Base-by-base conservation (phyloP, 345 rosid species). In the Acer saccharum region DNA sequence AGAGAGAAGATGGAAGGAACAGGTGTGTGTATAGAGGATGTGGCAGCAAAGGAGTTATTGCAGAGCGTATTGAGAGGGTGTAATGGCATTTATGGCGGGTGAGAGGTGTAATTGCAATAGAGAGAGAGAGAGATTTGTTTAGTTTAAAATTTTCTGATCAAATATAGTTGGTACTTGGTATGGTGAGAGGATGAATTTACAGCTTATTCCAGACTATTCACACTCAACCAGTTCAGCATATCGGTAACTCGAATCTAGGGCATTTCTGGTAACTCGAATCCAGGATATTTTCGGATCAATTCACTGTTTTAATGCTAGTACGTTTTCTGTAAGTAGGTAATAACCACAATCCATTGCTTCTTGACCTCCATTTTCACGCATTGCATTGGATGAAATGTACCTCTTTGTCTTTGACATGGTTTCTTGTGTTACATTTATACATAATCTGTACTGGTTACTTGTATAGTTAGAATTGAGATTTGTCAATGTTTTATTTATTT, bases 41-140 rank as follows among this genome's bases (percentile, higher is more conserved):
- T 81, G 86, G 84, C 81, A 81, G 85, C 73, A 69, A 80, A 80
- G 87, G 88, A 93, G 93, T 93, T 84, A 92, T 84, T 92, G 93
- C 92, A 69, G 86, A 86, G 90, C 79, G 84, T 81, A 77, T 83
- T 62, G 93, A 93, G 93, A 81, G 82, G 93, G 86, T 91, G 93
- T 82, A 74, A 84, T 62, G 29, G 90, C 92, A 95, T 93, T 95
- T 86, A 93, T 93, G 92, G 86, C 48, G 74, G 78, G 83, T 61
- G 81, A 77, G 84, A 80, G 74, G 73, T 73, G 76, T 84, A 69
- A 87, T 83, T 88, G 88, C 85, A 52, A 77, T 78, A 60, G 81
- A 80, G 85, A 84, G 76, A 86, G 35, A 32, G 35, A 32, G 35
- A 32, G 35, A 32, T 32, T 29, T 65, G 39, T 74, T 17, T 43